Base-by-base conservation (phyloP, 2,329 filamentous ascomycete genomes). In the Beauveria brongniartii region DNA sequence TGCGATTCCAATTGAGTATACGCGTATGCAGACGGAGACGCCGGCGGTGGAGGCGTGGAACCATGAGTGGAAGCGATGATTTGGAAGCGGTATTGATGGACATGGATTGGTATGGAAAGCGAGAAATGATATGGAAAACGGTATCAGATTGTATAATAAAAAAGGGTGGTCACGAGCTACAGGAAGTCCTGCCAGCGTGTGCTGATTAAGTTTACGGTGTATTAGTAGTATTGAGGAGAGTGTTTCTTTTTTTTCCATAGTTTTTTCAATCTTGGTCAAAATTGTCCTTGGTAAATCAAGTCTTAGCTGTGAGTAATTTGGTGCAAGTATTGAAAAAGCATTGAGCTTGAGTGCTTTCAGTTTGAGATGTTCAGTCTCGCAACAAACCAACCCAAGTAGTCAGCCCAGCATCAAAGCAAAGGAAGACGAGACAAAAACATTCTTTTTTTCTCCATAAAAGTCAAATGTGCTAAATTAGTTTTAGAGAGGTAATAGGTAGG, bases 1-100 rank as follows among this genome's bases (percentile, higher is more conserved):
- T 56, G 85, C 86, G 62, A 82, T 97, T 61, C 94, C 94, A 16
- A 92, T 97, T 69, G 94, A 99, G 80, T 97, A 96, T 79, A 89
- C 89, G 30, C 80, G 90, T 65, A 79, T 84, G 64, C 89, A 96
- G 82, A 93, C 90, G 37, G 93, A 97, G 71, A 91, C 84, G 55
- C 93, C 93, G 7, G 79, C 81, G 0, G 82, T 81, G 69, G 84
- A 88, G 66, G 85, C 91, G n/a, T 99, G 93, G 92, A 94, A 97
- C 77, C 87, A 96, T 76, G 88, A 79, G 14, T 99, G 94, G 94
- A 96, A 86, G 78, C 83, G 87, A 75, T 78, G 70, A 68, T 68
- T 3, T 48, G 34, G 20, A 0, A 34, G 8, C 43, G 1, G 4
- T 6, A 43, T 0, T 40, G 9, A 24, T 37, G 14, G 34, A 16